Percentiles rank a stretch among this genome's conserved stretches.
Evolutionary conservation across 2,329 filamentous ascomycete genomes (phyloP).

Genomic region (Calonectria hongkongensis): DNA sequence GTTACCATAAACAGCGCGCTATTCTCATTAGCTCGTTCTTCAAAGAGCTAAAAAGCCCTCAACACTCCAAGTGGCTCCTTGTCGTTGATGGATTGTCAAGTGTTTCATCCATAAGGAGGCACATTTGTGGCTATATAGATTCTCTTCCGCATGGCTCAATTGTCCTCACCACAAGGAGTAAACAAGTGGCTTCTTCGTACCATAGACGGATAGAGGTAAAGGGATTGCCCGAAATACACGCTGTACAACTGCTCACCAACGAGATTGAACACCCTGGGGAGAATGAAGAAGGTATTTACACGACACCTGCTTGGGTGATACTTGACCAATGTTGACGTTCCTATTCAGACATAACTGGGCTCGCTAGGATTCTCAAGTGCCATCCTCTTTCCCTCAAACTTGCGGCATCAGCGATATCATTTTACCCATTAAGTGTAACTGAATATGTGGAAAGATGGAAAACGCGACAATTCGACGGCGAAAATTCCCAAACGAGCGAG

Average conservation of each 20-base stretch:
- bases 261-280: constrained; percentile 15
- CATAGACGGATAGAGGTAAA: constrained; percentile 12
- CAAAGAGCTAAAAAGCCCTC: not conserved
- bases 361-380: constrained; percentile 19
- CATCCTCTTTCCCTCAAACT: constrained; percentile 19
- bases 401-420: constrained; percentile 3
- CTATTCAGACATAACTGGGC: not conserved
- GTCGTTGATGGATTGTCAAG: constrained; percentile 16
- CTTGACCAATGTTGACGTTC: too few relatives aligned
- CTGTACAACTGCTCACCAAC: not conserved
- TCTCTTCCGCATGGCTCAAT: constrained; percentile 13
- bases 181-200: not conserved
- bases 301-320: too few relatives aligned
- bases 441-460: constrained; percentile 23
- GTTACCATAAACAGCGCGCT: constrained; percentile 8
- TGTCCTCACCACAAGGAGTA: constrained; percentile 11
- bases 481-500: not conserved
- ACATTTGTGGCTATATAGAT: constrained; percentile 17
- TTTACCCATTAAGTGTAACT: not conserved
- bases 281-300: constrained; percentile 4
- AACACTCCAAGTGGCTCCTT: constrained; percentile 11
- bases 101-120: not conserved
- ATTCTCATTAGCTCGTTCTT: constrained; percentile 24
- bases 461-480: constrained; percentile 2
- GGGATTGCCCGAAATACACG: constrained; percentile 15